Conservation (phyloP, 1,284 basidiomycete genomes). For the Microbotryum violaceum region DNA sequence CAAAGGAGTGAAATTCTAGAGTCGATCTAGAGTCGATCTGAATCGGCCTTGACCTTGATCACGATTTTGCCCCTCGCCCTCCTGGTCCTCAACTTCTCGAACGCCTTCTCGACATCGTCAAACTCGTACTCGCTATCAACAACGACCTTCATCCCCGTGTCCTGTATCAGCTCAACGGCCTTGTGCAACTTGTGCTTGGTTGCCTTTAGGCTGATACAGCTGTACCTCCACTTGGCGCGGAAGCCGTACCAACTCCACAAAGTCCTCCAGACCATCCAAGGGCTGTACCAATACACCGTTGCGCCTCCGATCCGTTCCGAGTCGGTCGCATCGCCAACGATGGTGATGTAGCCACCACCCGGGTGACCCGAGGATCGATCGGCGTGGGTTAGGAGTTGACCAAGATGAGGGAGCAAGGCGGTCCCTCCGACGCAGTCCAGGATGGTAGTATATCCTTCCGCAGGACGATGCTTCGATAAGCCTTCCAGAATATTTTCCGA, state of each 20-base stretch:
- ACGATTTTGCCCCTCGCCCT: constrained; percentile 58
- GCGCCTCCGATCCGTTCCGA: constrained; percentile 32
- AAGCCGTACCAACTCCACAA: constrained; percentile 18
- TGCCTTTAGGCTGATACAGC: constrained; percentile 33
- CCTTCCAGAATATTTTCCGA: constrained; percentile 46
- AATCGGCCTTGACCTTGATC: constrained; percentile 32
- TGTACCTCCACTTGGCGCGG: constrained; percentile 25
- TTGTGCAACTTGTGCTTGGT: constrained; percentile 32
- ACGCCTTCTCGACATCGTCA: constrained; percentile 54
- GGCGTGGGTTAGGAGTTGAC: constrained; percentile 31
- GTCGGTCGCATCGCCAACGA: constrained; percentile 29
- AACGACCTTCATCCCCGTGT: constrained; percentile 45
- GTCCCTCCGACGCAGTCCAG: constrained; percentile 38
- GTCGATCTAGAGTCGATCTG: no score
- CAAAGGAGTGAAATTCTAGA: no score
- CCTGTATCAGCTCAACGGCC: constrained; percentile 29
- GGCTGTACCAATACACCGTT: constrained; percentile 27
- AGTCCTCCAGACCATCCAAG: constrained; percentile 9
- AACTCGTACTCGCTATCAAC: constrained; percentile 58
- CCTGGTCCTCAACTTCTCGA: constrained; percentile 51
- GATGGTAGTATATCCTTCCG: constrained; percentile 39
- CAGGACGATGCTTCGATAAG: constrained; percentile 40
- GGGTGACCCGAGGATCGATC: background rate
- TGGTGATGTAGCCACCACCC: constrained; percentile 6
- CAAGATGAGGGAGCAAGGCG: constrained; percentile 30